Conservation (phyloP, 2,329 filamentous ascomycete species). For the Diaporthe australafricana region DNA sequence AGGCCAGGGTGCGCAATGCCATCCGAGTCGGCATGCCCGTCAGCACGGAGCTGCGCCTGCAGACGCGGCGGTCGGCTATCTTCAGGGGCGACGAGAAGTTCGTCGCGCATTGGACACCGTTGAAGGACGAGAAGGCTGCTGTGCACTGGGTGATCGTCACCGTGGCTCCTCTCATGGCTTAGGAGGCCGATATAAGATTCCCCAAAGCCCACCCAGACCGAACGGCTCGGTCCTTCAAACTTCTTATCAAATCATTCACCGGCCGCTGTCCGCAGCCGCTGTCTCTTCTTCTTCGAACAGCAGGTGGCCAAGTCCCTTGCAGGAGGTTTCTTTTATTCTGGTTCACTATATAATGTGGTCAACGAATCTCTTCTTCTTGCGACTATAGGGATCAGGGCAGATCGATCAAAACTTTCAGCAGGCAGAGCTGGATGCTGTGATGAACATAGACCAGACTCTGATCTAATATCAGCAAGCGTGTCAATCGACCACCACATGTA, state of each 20-base stretch:
- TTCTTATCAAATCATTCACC: not conserved
- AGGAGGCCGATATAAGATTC: not conserved
- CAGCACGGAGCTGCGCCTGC: slow-evolving; percentile 43
- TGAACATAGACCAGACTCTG: not conserved
- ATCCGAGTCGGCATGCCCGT: slow-evolving; percentile 47
- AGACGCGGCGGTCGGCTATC: slow-evolving; percentile 42
- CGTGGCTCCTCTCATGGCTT: slow-evolving; percentile 16
- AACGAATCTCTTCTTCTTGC: slow-evolving; percentile 7
- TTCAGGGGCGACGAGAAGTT: slow-evolving; percentile 44
- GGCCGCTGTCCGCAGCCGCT: not conserved
- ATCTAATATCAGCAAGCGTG: not conserved
- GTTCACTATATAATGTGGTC: slow-evolving; percentile 15
- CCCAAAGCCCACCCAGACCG: not conserved
- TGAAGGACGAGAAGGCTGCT: slow-evolving; percentile 40
- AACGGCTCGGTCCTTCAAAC: not conserved
- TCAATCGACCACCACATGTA: not conserved
- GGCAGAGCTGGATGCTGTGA: slow-evolving; percentile 3
- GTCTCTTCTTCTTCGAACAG: not conserved
- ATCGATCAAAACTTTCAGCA: not conserved
- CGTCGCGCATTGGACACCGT: slow-evolving; percentile 41
- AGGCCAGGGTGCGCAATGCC: slow-evolving; percentile 38
- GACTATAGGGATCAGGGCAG: not conserved
- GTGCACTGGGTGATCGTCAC: slow-evolving; percentile 32
- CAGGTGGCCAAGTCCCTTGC: not conserved
- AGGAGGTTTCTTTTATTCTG: not conserved